Evolutionary conservation across 2,329 filamentous ascomycete species (phyloP).

Genomic region (Magnaporthales sp.): DNA sequence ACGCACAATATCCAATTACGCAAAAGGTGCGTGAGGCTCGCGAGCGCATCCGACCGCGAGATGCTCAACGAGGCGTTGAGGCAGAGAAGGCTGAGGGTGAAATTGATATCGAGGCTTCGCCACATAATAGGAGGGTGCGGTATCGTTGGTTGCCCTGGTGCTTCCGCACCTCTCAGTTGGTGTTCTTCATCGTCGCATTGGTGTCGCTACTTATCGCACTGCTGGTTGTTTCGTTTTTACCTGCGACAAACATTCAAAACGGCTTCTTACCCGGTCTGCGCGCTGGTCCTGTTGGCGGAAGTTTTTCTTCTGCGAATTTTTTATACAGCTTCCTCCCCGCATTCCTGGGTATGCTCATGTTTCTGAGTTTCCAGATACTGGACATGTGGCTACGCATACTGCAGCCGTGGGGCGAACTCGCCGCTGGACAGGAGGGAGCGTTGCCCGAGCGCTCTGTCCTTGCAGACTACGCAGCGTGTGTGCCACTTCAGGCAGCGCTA

Average conservation of each 20-base stretch:
- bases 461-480: constrained; percentile 59
- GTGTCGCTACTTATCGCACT: constrained; percentile 59
- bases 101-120: constrained; percentile 27
- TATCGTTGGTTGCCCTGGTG: constrained; percentile 71
- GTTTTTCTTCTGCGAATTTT: constrained; percentile 83
- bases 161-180: constrained; percentile 56
- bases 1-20: background rate
- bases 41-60: background rate
- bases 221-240: constrained; percentile 70
- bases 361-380: constrained; percentile 57
- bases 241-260: constrained; percentile 50
- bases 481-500: constrained; percentile 52
- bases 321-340: constrained; percentile 72
- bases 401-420: constrained; percentile 60
- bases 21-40: background rate
- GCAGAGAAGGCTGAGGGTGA: constrained; percentile 8
- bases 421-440: constrained; percentile 41
- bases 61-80: too few relatives aligned
- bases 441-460: constrained; percentile 56
- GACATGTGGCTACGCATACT: constrained; percentile 59
- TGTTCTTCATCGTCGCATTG: constrained; percentile 54
- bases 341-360: constrained; percentile 56
- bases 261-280: constrained; percentile 66
- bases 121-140: constrained; percentile 43
- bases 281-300: constrained; percentile 48